phyloP scores from a whole-genome alignment of 2,329 filamentous ascomycete genomes.

The Ilyonectria mors-panacis region DNA sequence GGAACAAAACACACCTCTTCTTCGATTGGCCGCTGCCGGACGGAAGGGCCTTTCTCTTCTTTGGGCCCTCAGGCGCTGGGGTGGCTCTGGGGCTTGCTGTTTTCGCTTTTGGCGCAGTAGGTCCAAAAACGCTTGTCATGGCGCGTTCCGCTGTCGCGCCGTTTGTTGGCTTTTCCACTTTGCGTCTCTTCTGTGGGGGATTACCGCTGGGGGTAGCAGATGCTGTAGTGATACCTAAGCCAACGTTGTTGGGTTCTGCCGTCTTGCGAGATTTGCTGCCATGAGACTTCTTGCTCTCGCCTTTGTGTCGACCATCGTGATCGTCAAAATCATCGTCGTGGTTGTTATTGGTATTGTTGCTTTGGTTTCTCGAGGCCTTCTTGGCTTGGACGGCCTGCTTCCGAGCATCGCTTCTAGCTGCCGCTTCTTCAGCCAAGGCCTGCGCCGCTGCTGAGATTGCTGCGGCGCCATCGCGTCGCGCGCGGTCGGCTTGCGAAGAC shows the following conservation, averaged over 20 bases:
- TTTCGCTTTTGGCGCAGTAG: slow-evolving; percentile 68
- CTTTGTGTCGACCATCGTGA: slow-evolving; percentile 64
- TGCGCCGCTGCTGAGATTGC: slow-evolving; percentile 84
- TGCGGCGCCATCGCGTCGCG: slow-evolving; percentile 83
- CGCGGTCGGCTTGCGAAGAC: slow-evolving; percentile 78
- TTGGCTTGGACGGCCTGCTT: slow-evolving; percentile 86
- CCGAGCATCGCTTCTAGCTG: slow-evolving; percentile 85
- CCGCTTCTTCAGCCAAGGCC: slow-evolving; percentile 85
- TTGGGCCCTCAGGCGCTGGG: slow-evolving; percentile 77
- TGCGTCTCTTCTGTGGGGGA: slow-evolving; percentile 81
- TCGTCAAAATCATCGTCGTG: slow-evolving; percentile 88
- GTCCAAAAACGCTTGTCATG: slow-evolving; percentile 71
- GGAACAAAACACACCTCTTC: slow-evolving; percentile 76
- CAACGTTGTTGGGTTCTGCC: slow-evolving; percentile 68
- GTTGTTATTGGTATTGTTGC: slow-evolving; percentile 39
- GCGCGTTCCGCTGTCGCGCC: slow-evolving; percentile 75
- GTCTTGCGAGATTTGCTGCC: slow-evolving; percentile 76
- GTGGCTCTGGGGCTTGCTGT: slow-evolving; percentile 78
- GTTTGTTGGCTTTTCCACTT: slow-evolving; percentile 78
- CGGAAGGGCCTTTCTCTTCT: slow-evolving; percentile 78
- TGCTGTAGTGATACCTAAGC: slow-evolving; percentile 76
- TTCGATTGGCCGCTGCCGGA: slow-evolving; percentile 79
- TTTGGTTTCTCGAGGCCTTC: slow-evolving; percentile 77
- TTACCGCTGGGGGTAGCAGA: slow-evolving; percentile 66
- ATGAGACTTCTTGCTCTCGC: slow-evolving; percentile 74